Evolutionary conservation across 352 stramenopile genomes (phyloP).

Genomic region (Phytophthora vignae): DNA sequence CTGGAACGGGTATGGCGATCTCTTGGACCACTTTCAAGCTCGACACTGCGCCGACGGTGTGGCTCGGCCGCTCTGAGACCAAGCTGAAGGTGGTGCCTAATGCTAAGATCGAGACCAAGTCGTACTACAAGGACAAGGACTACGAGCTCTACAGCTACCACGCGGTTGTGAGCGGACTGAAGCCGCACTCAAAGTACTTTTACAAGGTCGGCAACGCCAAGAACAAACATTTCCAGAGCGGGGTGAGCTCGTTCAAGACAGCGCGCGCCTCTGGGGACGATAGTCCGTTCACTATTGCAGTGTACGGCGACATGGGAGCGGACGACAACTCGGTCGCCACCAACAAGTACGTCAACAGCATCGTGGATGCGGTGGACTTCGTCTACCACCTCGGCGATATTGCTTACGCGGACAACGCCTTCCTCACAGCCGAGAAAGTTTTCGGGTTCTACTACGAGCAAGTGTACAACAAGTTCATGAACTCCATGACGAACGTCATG

Average conservation of each 20-base stretch:
- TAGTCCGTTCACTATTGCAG: conserved; percentile 28
- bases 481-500: conserved; percentile 52
- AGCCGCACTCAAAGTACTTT: not conserved
- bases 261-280: not conserved
- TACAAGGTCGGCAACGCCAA: not conserved
- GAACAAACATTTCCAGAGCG: not conserved
- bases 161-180: not conserved
- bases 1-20: conserved; percentile 39
- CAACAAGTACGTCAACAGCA: conserved; percentile 45
- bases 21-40: conserved; percentile 43
- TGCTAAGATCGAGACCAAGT: conserved; percentile 21
- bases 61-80: conserved; percentile 23
- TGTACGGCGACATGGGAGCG: conserved; percentile 42
- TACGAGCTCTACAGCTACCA: conserved; percentile 45
- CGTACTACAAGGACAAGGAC: conserved; percentile 51
- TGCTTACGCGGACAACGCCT: conserved; percentile 41
- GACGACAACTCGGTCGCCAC: conserved; percentile 36
- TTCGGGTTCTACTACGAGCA: conserved; percentile 50
- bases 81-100: conserved; percentile 15
- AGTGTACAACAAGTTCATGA: conserved; percentile 76
- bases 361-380: conserved; percentile 38
- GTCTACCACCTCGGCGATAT: conserved; percentile 44
- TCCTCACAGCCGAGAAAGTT: conserved; percentile 21
- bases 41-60: conserved; percentile 36
- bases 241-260: not conserved